Evolutionary conservation across 2,329 filamentous ascomycete genomes (phyloP), one percentile per base, ranked within the genome.

Genomic region (Xylaria sp.): DNA sequence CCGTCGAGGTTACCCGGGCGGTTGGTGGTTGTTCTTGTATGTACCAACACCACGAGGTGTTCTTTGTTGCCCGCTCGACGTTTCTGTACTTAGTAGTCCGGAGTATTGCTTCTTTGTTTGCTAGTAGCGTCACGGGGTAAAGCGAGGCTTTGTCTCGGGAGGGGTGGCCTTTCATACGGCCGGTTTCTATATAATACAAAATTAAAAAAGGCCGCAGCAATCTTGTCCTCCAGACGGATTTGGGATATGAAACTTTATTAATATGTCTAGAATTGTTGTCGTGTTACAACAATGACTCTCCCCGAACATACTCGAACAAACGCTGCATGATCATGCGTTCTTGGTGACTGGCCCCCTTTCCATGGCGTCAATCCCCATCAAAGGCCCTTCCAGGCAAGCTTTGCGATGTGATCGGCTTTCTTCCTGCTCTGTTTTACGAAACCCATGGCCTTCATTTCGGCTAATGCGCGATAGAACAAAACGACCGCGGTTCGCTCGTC

Each of bases 401-500:
- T 97, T 38, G 91, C 87, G 63, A 97, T 77, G 73, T 97, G 93
- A 70, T 97, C 94, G 20, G 87, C 85, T 78, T 96, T 96, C 78
- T 92, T 96, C 74, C 88, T 90, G 67, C 89, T 97, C 57, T 83
- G 81, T 76, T 94, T 97, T 57, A 97, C 82, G 73, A 97, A 88
- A 7, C 94, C 94, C 66, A 99, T 78, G 49, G 87, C 84, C 71
- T 87, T 88, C 69, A 99, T 73, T 72, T 99, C 94, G 0, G 93
- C 91, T 58, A 97, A 72, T 4, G 84, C 90, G 56, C 86, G 83
- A 72, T 97, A 97, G 73, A 97, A 99, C 54, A 90, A 75, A 39
- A 91, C 85, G 73, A 91, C 78, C 7, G 79, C 81, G 43, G 78
- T 79, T 60, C 83, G 76, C 69, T 86, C 83, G 44, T 80, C 76